A percentile compares a stretch with the other conserved stretches of the same genome.
These are phyloP conservation scores for Cephaloascus albidus DNA, from an alignment of 805 yeast species.

Conservation along the genomic window DNA sequence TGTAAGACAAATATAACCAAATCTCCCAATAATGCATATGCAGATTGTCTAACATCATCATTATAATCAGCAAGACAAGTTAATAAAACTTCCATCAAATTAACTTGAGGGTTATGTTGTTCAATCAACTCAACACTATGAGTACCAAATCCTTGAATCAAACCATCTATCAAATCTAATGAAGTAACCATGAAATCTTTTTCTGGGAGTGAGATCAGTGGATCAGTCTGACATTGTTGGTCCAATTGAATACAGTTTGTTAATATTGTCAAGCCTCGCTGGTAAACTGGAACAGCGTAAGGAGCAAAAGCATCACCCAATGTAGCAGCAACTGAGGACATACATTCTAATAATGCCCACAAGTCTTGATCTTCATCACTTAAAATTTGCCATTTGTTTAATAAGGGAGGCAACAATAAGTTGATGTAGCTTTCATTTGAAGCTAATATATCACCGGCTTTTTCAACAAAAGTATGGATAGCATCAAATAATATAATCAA, in stretches of 20 bases:
- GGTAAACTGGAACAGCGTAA: slow-evolving; percentile 79
- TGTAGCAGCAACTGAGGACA: slow-evolving; percentile 85
- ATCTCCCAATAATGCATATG: slow-evolving; percentile 87
- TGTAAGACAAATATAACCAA: slow-evolving; percentile 54
- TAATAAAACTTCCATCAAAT: slow-evolving; percentile 53
- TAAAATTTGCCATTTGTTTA: slow-evolving; percentile 69
- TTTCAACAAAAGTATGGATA: slow-evolving; percentile 80
- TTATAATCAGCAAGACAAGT: slow-evolving; percentile 66
- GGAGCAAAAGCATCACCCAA: slow-evolving; percentile 81
- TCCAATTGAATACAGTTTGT: slow-evolving; percentile 59
- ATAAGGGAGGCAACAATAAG: slow-evolving; percentile 68
- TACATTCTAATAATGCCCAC: slow-evolving; percentile 90
- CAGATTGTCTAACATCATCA: slow-evolving; percentile 88
- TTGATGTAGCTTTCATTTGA: slow-evolving; percentile 50
- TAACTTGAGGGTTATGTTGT: slow-evolving; percentile 15
- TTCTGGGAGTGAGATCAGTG: slow-evolving; percentile 68
- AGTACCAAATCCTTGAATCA: slow-evolving; percentile 77
- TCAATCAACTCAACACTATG: slow-evolving; percentile 49
- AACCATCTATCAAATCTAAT: slow-evolving; percentile 83
- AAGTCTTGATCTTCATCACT: slow-evolving; percentile 74
- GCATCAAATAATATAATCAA: slow-evolving; percentile 81
- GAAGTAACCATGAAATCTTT: slow-evolving; percentile 86
- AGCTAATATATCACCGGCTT: slow-evolving; percentile 49
- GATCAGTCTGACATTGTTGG: slow-evolving; percentile 54
- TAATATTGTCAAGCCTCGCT: slow-evolving; percentile 65